Percentiles rank a stretch among this genome's conserved stretches.
Evolutionary conservation across 2,329 filamentous ascomycete genomes (phyloP).

Genomic region (Botrytis hyacinthi): DNA sequence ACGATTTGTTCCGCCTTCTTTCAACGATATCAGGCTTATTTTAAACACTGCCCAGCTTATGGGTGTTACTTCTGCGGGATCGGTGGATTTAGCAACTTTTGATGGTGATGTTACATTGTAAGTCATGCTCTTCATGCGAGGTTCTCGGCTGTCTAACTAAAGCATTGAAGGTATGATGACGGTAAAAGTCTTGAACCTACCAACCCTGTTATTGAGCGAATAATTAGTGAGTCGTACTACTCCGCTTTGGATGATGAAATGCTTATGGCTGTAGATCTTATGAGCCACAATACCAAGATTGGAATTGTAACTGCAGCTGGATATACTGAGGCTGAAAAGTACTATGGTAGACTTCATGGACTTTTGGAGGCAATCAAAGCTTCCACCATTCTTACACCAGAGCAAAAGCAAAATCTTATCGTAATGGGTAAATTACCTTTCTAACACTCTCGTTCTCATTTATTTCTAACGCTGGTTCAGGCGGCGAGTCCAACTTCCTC

Average conservation of each 20-base stretch:
- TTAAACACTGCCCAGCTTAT: slow-evolving; percentile 94
- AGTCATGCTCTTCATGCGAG: background rate
- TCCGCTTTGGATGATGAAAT: slow-evolving; percentile 19
- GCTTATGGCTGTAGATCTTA: slow-evolving; percentile 57
- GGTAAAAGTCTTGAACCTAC: slow-evolving; percentile 72
- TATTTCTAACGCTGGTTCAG: slow-evolving; percentile 26
- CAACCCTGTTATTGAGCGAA: slow-evolving; percentile 72
- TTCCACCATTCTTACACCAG: slow-evolving; percentile 56
- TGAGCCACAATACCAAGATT: slow-evolving; percentile 75
- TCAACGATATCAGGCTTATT: slow-evolving; percentile 92
- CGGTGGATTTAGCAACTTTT: slow-evolving; percentile 85
- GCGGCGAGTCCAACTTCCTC: slow-evolving; percentile 93
- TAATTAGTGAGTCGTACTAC: slow-evolving; percentile 46
- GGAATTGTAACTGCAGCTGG: slow-evolving; percentile 97
- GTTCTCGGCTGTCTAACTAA: slow-evolving; percentile 42
- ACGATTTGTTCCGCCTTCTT: slow-evolving; percentile 91
- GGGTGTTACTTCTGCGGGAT: slow-evolving; percentile 73
- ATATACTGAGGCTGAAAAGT: slow-evolving; percentile 82
- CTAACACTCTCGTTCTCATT: background rate
- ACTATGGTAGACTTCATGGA: slow-evolving; percentile 83
- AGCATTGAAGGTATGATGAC: slow-evolving; percentile 60
- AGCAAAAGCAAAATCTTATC: slow-evolving; percentile 75
- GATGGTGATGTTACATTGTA: slow-evolving; percentile 95
- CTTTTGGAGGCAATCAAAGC: slow-evolving; percentile 74
- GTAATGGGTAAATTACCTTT: slow-evolving; percentile 61